Evolutionary conservation across 2,329 filamentous ascomycete species (phyloP).

Genomic region (Talaromyces sp.): DNA sequence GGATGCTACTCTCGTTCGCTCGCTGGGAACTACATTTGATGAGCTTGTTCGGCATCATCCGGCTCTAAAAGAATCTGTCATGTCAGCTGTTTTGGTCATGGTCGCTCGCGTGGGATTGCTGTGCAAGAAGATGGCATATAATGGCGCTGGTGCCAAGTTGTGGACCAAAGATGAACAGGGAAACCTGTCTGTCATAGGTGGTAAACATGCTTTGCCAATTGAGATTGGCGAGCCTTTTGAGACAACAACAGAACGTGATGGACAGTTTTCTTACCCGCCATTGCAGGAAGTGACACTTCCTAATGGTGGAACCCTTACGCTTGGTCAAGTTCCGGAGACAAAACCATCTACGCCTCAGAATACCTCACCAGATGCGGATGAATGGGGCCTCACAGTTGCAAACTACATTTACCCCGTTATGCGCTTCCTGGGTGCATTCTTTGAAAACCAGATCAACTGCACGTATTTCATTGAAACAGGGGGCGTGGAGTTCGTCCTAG

Average conservation of each 20-base stretch:
- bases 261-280: conserved; percentile 7
- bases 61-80: conserved; percentile 70
- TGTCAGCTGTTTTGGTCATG: conserved; percentile 85
- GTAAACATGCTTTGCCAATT: conserved; percentile 35
- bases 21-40: conserved; percentile 81
- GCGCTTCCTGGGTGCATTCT: conserved; percentile 73
- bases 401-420: conserved; percentile 72
- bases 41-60: conserved; percentile 94
- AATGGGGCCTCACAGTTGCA: conserved; percentile 51
- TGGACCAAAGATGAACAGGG: conserved; percentile 59
- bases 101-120: conserved; percentile 73
- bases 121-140: conserved; percentile 64
- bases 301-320: conserved; percentile 30
- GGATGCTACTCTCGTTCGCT: conserved; percentile 68
- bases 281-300: conserved; percentile 27
- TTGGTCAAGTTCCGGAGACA: conserved; percentile 26
- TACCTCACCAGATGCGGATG: conserved; percentile 38
- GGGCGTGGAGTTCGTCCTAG: conserved; percentile 77
- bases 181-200: conserved; percentile 56
- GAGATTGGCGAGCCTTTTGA: conserved; percentile 30
- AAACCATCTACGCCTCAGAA: conserved; percentile 14
- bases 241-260: conserved; percentile 13
- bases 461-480: conserved; percentile 70
- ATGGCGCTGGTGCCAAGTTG: conserved; percentile 74
- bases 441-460: conserved; percentile 70